Evolutionary conservation across 768 basidiomycete species (phyloP).

Genomic region (Amanita rimosa): DNA sequence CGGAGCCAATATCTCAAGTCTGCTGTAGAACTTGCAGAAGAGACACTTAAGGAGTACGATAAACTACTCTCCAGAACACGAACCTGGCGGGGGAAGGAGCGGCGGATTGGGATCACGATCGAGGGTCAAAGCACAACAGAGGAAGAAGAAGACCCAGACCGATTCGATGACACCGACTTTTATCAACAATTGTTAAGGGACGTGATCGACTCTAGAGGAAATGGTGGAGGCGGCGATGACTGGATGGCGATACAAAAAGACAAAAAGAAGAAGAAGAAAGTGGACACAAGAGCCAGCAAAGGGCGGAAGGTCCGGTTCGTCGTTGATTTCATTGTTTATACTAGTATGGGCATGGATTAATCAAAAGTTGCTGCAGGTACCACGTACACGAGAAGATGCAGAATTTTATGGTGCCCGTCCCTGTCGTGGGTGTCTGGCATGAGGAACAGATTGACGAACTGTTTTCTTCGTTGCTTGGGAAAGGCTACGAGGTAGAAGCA

Average conservation of each 20-base stretch:
- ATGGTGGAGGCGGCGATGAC: slow-evolving; percentile 34
- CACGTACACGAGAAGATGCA: slow-evolving; percentile 94
- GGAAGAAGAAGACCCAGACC: slow-evolving; percentile 28
- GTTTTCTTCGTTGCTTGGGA: slow-evolving; percentile 80
- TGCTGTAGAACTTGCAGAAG: slow-evolving; percentile 69
- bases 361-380: slow-evolving; percentile 30
- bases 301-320: slow-evolving; percentile 81
- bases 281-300: slow-evolving; percentile 95
- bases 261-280: slow-evolving; percentile 70
- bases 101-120: slow-evolving; percentile 25
- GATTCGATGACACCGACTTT: slow-evolving; percentile 87
- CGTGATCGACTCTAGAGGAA: slow-evolving; percentile 65
- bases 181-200: slow-evolving; percentile 89
- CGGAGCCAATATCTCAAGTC: slow-evolving; percentile 46
- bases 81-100: slow-evolving; percentile 36
- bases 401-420: slow-evolving; percentile 93
- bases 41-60: slow-evolving; percentile 45
- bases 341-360: background rate
- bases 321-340: background rate
- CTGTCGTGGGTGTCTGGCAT: slow-evolving; percentile 66
- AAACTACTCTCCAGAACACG: slow-evolving; percentile 58
- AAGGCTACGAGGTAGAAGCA: slow-evolving; percentile 35
- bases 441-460: slow-evolving; percentile 95
- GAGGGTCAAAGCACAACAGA: slow-evolving; percentile 22
- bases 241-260: slow-evolving; percentile 59